These are phyloP conservation scores for Fonsecaea multimorphosa DNA, from an alignment of 2,329 filamentous ascomycete species.

Conservation along the genomic window DNA sequence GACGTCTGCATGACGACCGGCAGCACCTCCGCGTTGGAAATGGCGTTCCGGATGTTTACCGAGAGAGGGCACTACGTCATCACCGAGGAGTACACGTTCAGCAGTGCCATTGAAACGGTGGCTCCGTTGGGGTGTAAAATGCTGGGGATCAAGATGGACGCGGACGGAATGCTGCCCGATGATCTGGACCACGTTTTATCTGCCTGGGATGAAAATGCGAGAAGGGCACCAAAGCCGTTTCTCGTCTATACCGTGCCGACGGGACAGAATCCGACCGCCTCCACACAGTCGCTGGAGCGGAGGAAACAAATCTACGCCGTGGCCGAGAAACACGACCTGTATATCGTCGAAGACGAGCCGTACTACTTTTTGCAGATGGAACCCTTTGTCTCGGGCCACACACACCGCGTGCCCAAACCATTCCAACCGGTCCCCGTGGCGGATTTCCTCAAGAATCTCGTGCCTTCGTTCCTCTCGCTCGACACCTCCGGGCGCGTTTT, in stretches of 20 bases:
- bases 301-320: conserved; percentile 76
- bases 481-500: conserved; percentile 87
- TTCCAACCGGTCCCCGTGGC: conserved; percentile 62
- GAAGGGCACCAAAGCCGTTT: conserved; percentile 68
- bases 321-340: conserved; percentile 81
- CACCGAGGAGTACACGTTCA: conserved; percentile 91
- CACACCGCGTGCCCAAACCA: conserved; percentile 51
- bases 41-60: conserved; percentile 81
- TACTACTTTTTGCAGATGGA: conserved; percentile 92
- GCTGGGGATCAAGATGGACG: conserved; percentile 68
- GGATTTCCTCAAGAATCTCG: conserved; percentile 74
- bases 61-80: conserved; percentile 77
- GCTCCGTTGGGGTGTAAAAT: conserved; percentile 67
- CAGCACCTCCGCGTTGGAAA: conserved; percentile 84
- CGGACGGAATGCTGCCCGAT: conserved; percentile 67
- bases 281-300: conserved; percentile 73
- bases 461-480: conserved; percentile 78
- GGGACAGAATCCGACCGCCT: conserved; percentile 89
- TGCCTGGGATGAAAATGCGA: conserved; percentile 66
- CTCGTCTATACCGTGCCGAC: conserved; percentile 76
- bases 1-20: conserved; percentile 80
- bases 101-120: conserved; percentile 72
- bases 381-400: conserved; percentile 63
- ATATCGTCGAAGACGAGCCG: conserved; percentile 89
- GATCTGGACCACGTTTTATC: conserved; percentile 67